Percentiles rank a stretch among this genome's conserved stretches.
phyloP scores from a whole-genome alignment of 2,329 filamentous ascomycete genomes.

The Diaporthe australafricana region DNA sequence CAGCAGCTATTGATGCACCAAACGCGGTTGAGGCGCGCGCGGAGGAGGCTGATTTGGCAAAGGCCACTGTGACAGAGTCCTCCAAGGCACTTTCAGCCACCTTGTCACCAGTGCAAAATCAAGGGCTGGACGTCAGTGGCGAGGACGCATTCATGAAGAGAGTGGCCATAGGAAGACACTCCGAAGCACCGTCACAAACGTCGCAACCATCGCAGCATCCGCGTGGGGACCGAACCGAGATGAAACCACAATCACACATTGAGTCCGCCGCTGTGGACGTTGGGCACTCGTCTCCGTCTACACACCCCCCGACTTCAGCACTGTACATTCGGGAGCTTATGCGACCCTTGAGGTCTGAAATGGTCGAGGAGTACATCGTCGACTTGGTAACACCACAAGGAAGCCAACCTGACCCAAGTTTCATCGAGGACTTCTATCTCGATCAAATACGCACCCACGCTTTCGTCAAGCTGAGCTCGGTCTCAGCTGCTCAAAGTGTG shows the following conservation, averaged over 20 bases:
- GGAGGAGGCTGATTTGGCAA: conserved; percentile 8
- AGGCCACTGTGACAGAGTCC: conserved; percentile 22
- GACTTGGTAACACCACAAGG: conserved; percentile 73
- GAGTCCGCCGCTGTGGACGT: conserved; percentile 46
- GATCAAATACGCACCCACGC: conserved; percentile 91
- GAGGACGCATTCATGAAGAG: conserved; percentile 1
- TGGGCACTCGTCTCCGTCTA: conserved; percentile 61
- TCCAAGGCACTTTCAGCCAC: not conserved
- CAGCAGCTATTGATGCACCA: not conserved
- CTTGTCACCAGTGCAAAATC: not conserved
- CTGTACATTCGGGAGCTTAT: conserved; percentile 93
- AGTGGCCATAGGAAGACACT: conserved; percentile 24
- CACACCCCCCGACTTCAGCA: conserved; percentile 77
- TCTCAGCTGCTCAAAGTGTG: conserved; percentile 79
- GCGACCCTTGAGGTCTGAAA: conserved; percentile 79
- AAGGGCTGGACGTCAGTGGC: conserved; percentile 4
- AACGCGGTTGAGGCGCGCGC: not conserved
- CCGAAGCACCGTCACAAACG: conserved; percentile 34
- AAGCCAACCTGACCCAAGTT: conserved; percentile 60
- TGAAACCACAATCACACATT: conserved; percentile 24
- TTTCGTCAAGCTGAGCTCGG: conserved; percentile 78
- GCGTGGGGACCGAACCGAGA: conserved; percentile 37
- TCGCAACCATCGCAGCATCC: conserved; percentile 36
- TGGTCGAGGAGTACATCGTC: conserved; percentile 76
- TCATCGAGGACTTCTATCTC: conserved; percentile 79